Evolutionary conservation across 164 flowering plant genomes (phyloP).

Genomic region (Magnolia changhungtana): DNA sequence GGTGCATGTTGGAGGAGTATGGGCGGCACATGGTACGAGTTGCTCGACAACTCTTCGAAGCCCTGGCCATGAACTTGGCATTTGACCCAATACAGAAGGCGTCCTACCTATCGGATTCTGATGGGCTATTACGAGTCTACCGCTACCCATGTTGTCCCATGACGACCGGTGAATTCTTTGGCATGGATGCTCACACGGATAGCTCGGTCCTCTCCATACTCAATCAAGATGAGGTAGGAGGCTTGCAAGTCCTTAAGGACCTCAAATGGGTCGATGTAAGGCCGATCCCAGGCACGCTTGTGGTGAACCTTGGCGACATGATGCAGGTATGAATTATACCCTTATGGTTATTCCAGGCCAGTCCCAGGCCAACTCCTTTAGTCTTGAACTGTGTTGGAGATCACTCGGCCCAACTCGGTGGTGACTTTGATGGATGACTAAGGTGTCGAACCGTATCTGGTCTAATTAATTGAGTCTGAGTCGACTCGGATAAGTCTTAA

Average conservation of each 20-base stretch:
- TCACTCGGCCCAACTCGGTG: too few species aligned
- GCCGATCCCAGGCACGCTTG: constrained; percentile 41
- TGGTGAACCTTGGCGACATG: constrained; percentile 80
- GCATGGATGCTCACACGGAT: constrained; percentile 62
- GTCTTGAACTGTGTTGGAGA: too few species aligned
- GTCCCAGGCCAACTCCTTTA: neutral
- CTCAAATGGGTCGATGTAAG: constrained; percentile 39
- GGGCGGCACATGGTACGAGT: constrained; percentile 44
- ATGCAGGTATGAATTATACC: constrained; percentile 50
- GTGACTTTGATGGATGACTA: too few species aligned
- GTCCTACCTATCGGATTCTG: constrained; percentile 30
- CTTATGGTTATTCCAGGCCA: neutral
- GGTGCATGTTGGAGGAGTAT: constrained; percentile 47
- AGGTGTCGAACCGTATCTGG: too few species aligned
- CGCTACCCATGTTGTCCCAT: constrained; percentile 38
- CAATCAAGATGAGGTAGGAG: constrained; percentile 51
- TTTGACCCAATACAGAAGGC: constrained; percentile 11
- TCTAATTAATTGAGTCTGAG: too few species aligned
- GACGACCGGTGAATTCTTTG: constrained; percentile 11
- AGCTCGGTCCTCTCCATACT: constrained; percentile 63
- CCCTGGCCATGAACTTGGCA: constrained; percentile 32
- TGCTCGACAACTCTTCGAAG: constrained; percentile 34
- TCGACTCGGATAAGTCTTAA: too few species aligned
- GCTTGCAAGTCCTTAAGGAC: constrained; percentile 55
- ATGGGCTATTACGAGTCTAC: constrained; percentile 44